A percentile compares a stretch with the other conserved stretches of the same genome.
These are phyloP conservation scores for Phytophthora cryptogea DNA, from an alignment of 352 stramenopile genomes.

Conservation along the genomic window DNA sequence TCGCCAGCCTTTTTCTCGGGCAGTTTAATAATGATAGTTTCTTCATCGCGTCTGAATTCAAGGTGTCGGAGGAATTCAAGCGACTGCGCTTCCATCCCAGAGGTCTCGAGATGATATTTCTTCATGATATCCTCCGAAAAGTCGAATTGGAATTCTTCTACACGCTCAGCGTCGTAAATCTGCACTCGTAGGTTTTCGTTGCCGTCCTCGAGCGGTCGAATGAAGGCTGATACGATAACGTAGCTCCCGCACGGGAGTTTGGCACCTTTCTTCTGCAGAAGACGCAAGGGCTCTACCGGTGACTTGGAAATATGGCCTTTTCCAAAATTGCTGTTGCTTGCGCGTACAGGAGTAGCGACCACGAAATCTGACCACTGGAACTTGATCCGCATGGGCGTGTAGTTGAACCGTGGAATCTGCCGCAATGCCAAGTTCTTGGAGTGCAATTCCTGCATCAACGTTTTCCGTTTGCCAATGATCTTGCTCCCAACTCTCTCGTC, in stretches of 20 bases:
- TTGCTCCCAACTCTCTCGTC: slow-evolving; percentile 38
- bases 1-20: slow-evolving; percentile 45
- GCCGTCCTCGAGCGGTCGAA: slow-evolving; percentile 67
- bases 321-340: slow-evolving; percentile 16
- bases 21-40: slow-evolving; percentile 71
- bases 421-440: slow-evolving; percentile 64
- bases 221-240: slow-evolving; percentile 70
- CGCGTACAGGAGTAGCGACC: slow-evolving; percentile 52
- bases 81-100: slow-evolving; percentile 41
- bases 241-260: slow-evolving; percentile 66
- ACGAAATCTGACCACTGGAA: slow-evolving; percentile 83
- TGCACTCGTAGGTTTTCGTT: slow-evolving; percentile 75
- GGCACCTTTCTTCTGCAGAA: slow-evolving; percentile 61
- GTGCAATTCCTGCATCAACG: slow-evolving; percentile 61
- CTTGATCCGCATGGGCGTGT: slow-evolving; percentile 60
- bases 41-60: slow-evolving; percentile 64
- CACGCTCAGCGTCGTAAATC: slow-evolving; percentile 72
- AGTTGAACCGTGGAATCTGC: slow-evolving; percentile 71
- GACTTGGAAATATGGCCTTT: slow-evolving; percentile 30
- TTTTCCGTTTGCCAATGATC: slow-evolving; percentile 63
- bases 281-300: slow-evolving; percentile 56
- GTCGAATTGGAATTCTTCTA: slow-evolving; percentile 81
- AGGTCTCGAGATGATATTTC: slow-evolving; percentile 52
- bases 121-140: slow-evolving; percentile 69
- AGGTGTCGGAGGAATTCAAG: slow-evolving; percentile 55